Conservation (phyloP, 495 filamentous ascomycete species). For the Podospora australis region DNA sequence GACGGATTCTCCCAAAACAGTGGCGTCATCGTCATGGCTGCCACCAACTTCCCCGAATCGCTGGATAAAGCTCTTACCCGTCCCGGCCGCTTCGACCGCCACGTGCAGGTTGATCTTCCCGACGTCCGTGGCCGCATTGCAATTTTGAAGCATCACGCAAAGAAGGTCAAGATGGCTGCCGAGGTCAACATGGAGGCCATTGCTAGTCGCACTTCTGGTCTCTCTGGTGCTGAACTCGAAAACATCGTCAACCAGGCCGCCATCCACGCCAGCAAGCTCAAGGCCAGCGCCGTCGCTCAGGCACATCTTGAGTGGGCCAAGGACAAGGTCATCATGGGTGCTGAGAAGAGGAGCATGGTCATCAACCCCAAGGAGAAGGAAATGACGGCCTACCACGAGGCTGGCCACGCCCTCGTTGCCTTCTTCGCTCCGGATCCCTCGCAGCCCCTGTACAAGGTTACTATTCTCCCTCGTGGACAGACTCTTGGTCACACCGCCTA, state of each 20-base stretch:
- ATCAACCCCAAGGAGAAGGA: conserved; percentile 81
- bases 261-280: conserved; percentile 78
- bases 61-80: conserved; percentile 92
- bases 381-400: conserved; percentile 96
- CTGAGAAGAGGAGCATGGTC: conserved; percentile 78
- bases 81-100: conserved; percentile 91
- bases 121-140: conserved; percentile 92
- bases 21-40: conserved; percentile 89
- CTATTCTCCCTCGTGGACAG: conserved; percentile 85
- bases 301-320: conserved; percentile 93
- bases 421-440: conserved; percentile 65
- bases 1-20: conserved; percentile 93
- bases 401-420: conserved; percentile 85
- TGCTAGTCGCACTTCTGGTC: conserved; percentile 79
- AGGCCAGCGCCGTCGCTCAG: conserved; percentile 63
- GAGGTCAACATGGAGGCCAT: conserved; percentile 79
- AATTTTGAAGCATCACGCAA: conserved; percentile 87
- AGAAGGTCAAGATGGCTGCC: conserved; percentile 67
- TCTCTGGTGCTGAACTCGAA: conserved; percentile 92
- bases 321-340: conserved; percentile 97
- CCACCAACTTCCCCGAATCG: conserved; percentile 90
- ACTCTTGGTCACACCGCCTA: conserved; percentile 77
- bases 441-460: conserved; percentile 87
- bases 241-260: conserved; percentile 96
- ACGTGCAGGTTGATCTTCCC: conserved; percentile 79